phyloP scores from a whole-genome alignment of 768 basidiomycete species.

The Chalciporus chontae region DNA sequence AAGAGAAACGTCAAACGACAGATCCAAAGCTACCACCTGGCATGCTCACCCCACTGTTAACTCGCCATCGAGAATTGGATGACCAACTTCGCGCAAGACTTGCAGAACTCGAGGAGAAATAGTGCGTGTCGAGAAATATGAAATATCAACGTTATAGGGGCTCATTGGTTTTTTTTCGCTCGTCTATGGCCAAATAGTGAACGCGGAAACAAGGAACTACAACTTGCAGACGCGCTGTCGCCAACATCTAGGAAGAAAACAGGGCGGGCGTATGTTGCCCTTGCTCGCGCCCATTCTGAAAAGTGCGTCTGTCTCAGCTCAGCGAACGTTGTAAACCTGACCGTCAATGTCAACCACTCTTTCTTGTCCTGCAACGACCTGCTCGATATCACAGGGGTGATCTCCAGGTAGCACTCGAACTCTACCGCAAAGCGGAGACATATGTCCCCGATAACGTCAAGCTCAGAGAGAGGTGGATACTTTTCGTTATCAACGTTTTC shows the following conservation, averaged over 20 bases:
- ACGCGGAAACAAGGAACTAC: constrained; percentile 55
- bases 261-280: constrained; percentile 78
- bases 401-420: constrained; percentile 71
- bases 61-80: constrained; percentile 65
- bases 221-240: constrained; percentile 60
- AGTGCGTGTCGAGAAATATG: constrained; percentile 44
- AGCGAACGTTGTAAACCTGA: neutral
- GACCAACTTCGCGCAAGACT: constrained; percentile 61
- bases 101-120: constrained; percentile 67
- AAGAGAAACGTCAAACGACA: constrained; percentile 5
- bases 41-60: constrained; percentile 58
- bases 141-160: constrained; percentile 5
- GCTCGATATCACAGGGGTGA: constrained; percentile 55
- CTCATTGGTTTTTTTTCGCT: constrained; percentile 7
- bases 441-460: constrained; percentile 87
- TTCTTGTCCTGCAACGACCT: no score
- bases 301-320: constrained; percentile 47
- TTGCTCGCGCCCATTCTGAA: constrained; percentile 77
- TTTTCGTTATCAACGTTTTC: constrained; percentile 65
- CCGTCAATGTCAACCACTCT: neutral
- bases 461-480: constrained; percentile 83
- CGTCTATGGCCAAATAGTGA: constrained; percentile 39
- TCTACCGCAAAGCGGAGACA: constrained; percentile 76
- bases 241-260: constrained; percentile 78
- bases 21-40: constrained; percentile 29